A percentile compares a stretch with the other conserved stretches of the same genome.
Evolutionary conservation across 306 rosid species (phyloP).

Genomic region (Lablab purpureus): DNA sequence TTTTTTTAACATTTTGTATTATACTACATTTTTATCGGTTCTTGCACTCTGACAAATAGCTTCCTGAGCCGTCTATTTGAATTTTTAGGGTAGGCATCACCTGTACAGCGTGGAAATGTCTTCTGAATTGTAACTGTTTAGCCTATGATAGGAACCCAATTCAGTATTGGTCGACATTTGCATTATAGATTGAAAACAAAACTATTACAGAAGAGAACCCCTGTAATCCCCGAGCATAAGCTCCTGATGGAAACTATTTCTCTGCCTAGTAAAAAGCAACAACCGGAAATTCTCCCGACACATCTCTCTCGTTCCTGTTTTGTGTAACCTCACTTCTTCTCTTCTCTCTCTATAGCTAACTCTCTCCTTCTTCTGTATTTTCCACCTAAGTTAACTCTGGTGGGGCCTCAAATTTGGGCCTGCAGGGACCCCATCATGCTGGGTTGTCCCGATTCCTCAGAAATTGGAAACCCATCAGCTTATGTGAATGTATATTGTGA

Average conservation of each 20-base stretch:
- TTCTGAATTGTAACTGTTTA: background rate
- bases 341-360: too few species aligned
- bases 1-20: too few species aligned
- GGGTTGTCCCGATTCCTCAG: too few species aligned
- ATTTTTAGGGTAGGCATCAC: background rate
- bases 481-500: background rate
- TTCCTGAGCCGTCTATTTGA: constrained; percentile 12
- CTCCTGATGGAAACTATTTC: background rate
- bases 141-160: background rate
- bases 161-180: background rate
- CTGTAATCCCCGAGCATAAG: background rate
- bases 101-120: background rate
- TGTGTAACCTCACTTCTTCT: too few species aligned
- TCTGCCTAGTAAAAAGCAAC: too few species aligned
- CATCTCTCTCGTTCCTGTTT: too few species aligned
- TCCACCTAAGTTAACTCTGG: too few species aligned
- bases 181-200: background rate
- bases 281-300: too few species aligned
- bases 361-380: too few species aligned
- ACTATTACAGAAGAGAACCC: background rate
- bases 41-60: background rate
- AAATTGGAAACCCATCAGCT: background rate
- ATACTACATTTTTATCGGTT: background rate
- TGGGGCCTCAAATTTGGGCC: too few species aligned
- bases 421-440: too few species aligned